Evolutionary conservation across 2,329 filamentous ascomycete species (phyloP).

Genomic region (Eutypa lata): DNA sequence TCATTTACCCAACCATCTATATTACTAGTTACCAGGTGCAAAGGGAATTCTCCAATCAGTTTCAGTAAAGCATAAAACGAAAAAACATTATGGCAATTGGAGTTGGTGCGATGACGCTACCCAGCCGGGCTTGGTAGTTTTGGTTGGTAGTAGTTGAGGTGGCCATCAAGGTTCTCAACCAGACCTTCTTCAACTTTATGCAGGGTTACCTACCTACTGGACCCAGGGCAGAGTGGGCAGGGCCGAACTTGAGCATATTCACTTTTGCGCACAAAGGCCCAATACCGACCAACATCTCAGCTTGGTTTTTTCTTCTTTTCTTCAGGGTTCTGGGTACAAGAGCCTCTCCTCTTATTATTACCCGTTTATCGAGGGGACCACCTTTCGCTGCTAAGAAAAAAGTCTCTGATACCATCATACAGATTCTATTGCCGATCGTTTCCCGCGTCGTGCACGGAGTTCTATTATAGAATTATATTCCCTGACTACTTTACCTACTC

Average conservation of each 20-base stretch:
- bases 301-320: background rate
- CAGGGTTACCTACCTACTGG: too few relatives aligned
- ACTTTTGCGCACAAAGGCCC: too few relatives aligned
- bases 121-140: background rate
- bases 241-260: too few relatives aligned
- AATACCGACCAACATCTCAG: background rate
- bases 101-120: background rate
- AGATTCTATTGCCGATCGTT: background rate
- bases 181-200: background rate
- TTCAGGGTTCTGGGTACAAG: background rate
- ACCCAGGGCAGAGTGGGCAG: too few relatives aligned
- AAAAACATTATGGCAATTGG: background rate
- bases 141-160: background rate
- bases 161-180: conserved; percentile 5
- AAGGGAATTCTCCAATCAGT: too few relatives aligned
- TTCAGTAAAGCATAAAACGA: too few relatives aligned
- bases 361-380: background rate
- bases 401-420: background rate
- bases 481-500: background rate
- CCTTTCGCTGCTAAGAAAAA: background rate
- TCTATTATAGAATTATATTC: background rate
- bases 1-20: too few relatives aligned
- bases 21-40: too few relatives aligned
- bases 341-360: background rate
- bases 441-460: background rate